Evolutionary conservation across 2,329 filamentous ascomycete genomes (phyloP), one percentile per base, ranked within the genome.

Genomic region (Cytospora leucostoma): DNA sequence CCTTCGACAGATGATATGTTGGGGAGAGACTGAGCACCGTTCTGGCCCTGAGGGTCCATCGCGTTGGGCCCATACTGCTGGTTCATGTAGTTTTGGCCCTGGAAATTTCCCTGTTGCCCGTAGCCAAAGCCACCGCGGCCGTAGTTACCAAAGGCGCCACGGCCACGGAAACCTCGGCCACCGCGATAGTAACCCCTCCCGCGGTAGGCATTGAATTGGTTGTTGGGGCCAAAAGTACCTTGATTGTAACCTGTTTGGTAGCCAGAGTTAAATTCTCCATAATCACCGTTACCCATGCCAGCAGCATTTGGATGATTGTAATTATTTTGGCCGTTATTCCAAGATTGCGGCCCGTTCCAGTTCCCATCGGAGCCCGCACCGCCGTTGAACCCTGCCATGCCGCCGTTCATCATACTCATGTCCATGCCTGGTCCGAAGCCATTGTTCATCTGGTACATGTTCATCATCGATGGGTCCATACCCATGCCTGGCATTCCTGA

Each of bases 251-350:
- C 90, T 88, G 88, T 88, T 78, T 84, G 84, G 82, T 85, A 91
- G 80, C 88, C 88, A 83, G 87, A 83, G 83, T 90, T 89, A 86
- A 88, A 88, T 80, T 85, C 84, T 80, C 88, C 89, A 87, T 85
- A 92, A 80, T 91, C 89, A 90, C 88, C 87, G 83, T 84, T 83
- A 79, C 87, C 88, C 85, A 91, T 91, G 83, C 87, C 87, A 84
- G 86, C 84, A 85, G 87, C 87, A 90, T 87, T 92, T 90, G 87
- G 84, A 85, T 89, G 81, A 88, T 87, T 93, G 88, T 87, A 92
- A 89, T 91, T 92, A 91, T 91, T 89, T 89, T 90, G 88, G 83
- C 87, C 86, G 83, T 87, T 86, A 88, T 88, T 90, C 89, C 89
- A 92, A 83, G 88, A 87, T 81, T 91, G 88, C 80, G 89, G 88